These are phyloP conservation scores for Dendrobium huoshanense DNA, from an alignment of 106 monocot species.

Conservation along the genomic window DNA sequence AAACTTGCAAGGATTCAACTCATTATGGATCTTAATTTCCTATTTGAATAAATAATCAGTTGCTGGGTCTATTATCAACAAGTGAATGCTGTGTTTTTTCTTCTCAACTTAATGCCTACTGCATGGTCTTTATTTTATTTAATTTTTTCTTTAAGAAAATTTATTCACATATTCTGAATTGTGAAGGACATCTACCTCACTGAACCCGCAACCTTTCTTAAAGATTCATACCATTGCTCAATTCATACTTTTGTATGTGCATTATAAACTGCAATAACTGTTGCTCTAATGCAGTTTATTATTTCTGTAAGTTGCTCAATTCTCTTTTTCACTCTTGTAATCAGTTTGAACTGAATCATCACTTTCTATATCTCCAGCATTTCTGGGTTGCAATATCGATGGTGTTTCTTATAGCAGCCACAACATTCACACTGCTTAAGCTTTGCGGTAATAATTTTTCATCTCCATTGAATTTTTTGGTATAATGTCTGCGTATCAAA, in stretches of 20 bases:
- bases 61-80: neutral
- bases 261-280: neutral
- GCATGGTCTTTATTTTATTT: neutral
- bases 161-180: neutral
- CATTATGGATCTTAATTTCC: neutral
- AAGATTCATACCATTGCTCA: neutral
- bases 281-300: neutral
- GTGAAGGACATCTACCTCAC: neutral
- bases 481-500: neutral
- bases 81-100: neutral
- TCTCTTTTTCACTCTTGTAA: neutral
- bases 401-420: conserved; percentile 91
- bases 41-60: neutral
- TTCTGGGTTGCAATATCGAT: conserved; percentile 96
- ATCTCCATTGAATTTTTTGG: neutral
- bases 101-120: neutral
- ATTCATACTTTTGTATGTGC: neutral
- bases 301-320: neutral
- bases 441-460: conserved; percentile 55
- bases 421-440: conserved; percentile 92
- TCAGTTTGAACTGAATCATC: conserved; percentile 10
- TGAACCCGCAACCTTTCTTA: neutral
- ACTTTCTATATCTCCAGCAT: conserved; percentile 36
- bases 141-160: neutral
- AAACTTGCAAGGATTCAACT: neutral